Evolutionary conservation across 2,329 filamentous ascomycete genomes (phyloP).

Genomic region (Tolypocladium tundrense): DNA sequence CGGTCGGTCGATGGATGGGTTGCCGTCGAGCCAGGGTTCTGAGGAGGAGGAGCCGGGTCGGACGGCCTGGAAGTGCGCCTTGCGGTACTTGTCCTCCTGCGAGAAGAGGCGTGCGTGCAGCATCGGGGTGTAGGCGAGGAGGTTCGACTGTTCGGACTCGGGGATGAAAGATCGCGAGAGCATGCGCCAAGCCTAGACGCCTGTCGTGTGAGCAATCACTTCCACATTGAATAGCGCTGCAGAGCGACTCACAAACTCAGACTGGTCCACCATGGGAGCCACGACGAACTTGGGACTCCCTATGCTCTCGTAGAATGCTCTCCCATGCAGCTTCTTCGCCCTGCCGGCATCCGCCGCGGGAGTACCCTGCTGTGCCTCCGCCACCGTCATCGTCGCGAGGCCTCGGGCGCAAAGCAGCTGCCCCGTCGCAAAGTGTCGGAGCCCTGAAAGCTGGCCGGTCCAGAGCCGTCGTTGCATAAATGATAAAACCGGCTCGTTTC

Average conservation of each 20-base stretch:
- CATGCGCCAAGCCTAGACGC: conserved; percentile 78
- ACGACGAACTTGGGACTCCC: conserved; percentile 85
- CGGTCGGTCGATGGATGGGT: conserved; percentile 73
- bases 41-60: conserved; percentile 13
- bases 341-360: conserved; percentile 10
- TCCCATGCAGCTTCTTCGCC: conserved; percentile 63
- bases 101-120: conserved; percentile 83
- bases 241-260: conserved; percentile 68
- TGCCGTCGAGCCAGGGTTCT: conserved; percentile 67
- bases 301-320: conserved; percentile 90
- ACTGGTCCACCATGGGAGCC: conserved; percentile 97
- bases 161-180: conserved; percentile 88
- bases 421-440: not conserved
- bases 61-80: conserved; percentile 68
- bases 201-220: not conserved
- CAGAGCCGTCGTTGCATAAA: not conserved
- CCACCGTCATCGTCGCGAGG: conserved; percentile 21
- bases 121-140: conserved; percentile 94
- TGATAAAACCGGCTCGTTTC: not conserved
- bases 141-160: conserved; percentile 46
- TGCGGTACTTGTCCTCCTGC: conserved; percentile 66
- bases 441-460: not conserved
- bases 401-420: conserved; percentile 4
- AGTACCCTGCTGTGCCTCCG: conserved; percentile 7
- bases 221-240: not conserved